Evolutionary conservation across 2,329 filamentous ascomycete genomes (phyloP), one percentile per base, ranked within the genome.

Genomic region (Dothideomycetes sp.): DNA sequence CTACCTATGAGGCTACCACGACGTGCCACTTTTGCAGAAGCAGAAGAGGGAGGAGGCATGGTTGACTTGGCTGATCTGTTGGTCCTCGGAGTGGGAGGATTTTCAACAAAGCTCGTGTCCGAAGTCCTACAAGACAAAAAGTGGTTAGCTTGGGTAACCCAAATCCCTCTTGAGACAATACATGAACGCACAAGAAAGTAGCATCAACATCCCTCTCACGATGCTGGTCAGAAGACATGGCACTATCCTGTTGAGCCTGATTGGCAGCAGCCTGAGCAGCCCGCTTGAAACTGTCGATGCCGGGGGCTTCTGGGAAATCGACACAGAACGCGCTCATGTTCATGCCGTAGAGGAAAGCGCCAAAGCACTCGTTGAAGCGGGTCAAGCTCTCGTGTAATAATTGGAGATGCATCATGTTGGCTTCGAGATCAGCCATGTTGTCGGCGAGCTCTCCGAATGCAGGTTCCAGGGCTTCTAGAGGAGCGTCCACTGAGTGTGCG

Each of bases 251-350:
- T 1, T 38, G 25, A 2, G 35, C 35, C 19, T 38, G 35, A 9
- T 40, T 40, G 16, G 18, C 33, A 2, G 37, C 37, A 12, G 37
- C 37, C 28, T 43, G 41, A 19, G 22, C 37, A 12, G 35, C 33
- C 35, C 34, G 44, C 44, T 27, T 43, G 38, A 38, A 40, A 27
- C 30, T 35, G 17, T 45, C 40, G 17, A 39, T 18, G 22, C 30
- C 45, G 31, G 38, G 47, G 38, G 37, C 87, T 76, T 98, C 91
- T 0, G 87, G 84, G 50, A 95, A 98, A 61, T 98, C 91, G 22
- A 96, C 88, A 60, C 89, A 96, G 60, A 96, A 98, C 1, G 91
- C 91, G 62, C 95, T 96, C 88, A 98, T 95, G 58, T 96, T 96
- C 59, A 98, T 63, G 2, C 91, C 91, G 54, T 96, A 98, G 32